Conservation (phyloP, 345 rosid genomes). For the Melaleuca alternifolia region DNA sequence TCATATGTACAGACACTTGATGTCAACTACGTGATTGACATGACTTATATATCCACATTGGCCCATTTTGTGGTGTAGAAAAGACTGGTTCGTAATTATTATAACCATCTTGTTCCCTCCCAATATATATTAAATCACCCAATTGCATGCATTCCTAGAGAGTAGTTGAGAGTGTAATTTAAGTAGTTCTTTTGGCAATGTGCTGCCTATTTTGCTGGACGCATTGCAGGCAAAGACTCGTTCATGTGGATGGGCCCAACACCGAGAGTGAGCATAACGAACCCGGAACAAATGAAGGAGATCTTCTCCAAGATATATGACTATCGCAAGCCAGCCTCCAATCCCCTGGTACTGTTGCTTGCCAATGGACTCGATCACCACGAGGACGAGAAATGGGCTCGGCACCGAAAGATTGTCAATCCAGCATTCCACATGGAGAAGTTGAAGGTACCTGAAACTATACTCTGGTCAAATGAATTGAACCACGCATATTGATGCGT, state of each 20-base stretch:
- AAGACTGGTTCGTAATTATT: background rate
- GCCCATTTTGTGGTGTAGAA: too few species aligned
- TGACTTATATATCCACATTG: too few species aligned
- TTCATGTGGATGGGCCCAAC: slow-evolving; percentile 42
- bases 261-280: slow-evolving; percentile 23
- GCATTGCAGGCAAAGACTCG: slow-evolving; percentile 28
- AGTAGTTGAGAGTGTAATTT: background rate
- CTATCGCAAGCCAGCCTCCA: slow-evolving; percentile 17
- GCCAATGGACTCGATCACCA: slow-evolving; percentile 15
- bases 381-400: slow-evolving; percentile 48
- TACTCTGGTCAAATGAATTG: background rate
- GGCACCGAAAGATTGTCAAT: slow-evolving; percentile 29
- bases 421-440: slow-evolving; percentile 52
- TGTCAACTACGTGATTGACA: too few species aligned
- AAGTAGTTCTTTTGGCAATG: background rate
- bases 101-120: too few species aligned
- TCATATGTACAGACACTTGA: too few species aligned
- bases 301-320: slow-evolving; percentile 24
- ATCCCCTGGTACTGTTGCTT: slow-evolving; percentile 18
- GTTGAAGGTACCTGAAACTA: slow-evolving; percentile 27
- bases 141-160: background rate
- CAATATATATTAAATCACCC: too few species aligned
- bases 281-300: slow-evolving; percentile 36
- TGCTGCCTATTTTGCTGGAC: background rate
- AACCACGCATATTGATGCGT: background rate